Conservation (phyloP, 2,329 filamentous ascomycete species). For the Hymenoscyphus albidus region DNA sequence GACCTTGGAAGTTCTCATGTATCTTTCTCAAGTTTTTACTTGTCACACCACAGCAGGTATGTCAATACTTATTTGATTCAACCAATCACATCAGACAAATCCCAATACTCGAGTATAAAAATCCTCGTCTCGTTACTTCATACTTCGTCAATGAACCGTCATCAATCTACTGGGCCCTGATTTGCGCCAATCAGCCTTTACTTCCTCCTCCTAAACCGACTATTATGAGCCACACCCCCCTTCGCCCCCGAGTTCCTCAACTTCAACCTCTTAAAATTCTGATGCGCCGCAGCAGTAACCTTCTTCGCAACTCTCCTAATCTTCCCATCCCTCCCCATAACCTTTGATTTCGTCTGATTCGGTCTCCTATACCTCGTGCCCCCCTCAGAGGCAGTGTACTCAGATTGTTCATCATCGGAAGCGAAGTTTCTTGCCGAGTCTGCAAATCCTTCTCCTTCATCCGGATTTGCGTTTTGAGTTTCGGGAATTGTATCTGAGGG, state of each 20-base stretch:
- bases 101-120: neutral
- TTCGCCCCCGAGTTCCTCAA: slow-evolving; percentile 59
- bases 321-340: slow-evolving; percentile 35
- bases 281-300: slow-evolving; percentile 60
- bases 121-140: slow-evolving; percentile 7
- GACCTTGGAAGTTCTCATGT: no score
- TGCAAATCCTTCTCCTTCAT: slow-evolving; percentile 16
- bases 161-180: neutral
- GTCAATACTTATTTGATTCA: no score
- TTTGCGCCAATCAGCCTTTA: slow-evolving; percentile 18
- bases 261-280: slow-evolving; percentile 65
- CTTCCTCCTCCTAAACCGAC: slow-evolving; percentile 53
- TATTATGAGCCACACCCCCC: slow-evolving; percentile 54
- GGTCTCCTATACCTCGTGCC: slow-evolving; percentile 35
- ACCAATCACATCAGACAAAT: no score
- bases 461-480: slow-evolving; percentile 24
- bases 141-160: neutral
- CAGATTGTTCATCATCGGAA: slow-evolving; percentile 30
- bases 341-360: slow-evolving; percentile 29
- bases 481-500: slow-evolving; percentile 23
- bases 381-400: slow-evolving; percentile 36
- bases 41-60: no score
- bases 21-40: no score
- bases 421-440: slow-evolving; percentile 32
- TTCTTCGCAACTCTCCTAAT: slow-evolving; percentile 54